phyloP scores from a whole-genome alignment of 2,329 filamentous ascomycete genomes.

The Neonectria neomacrospora region DNA sequence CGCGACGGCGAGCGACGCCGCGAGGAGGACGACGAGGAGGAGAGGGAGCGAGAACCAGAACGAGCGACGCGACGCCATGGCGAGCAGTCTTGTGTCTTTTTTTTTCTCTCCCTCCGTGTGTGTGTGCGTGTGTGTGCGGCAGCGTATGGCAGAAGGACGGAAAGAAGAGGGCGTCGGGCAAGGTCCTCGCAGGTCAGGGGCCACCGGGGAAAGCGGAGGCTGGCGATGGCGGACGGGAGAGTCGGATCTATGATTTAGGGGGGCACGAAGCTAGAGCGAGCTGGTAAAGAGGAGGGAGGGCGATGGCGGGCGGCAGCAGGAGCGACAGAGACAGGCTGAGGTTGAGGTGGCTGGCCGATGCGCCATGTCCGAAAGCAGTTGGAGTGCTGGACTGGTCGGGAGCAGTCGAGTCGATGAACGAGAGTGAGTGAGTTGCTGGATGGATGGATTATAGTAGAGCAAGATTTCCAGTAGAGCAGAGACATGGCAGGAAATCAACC shows the following conservation, averaged over 20 bases:
- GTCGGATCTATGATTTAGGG: not conserved
- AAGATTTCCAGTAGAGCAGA: too few relatives aligned
- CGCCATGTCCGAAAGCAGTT: conserved; percentile 17
- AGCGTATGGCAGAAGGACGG: not conserved
- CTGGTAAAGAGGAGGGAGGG: too few relatives aligned
- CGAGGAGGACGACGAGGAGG: conserved; percentile 43
- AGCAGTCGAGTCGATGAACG: conserved; percentile 10
- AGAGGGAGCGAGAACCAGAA: conserved; percentile 39
- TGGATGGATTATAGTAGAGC: not conserved
- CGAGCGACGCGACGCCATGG: conserved; percentile 44
- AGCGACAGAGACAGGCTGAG: not conserved
- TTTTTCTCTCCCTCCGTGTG: not conserved
- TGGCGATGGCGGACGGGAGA: not conserved
- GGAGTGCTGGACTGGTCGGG: not conserved
- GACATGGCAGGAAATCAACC: not conserved
- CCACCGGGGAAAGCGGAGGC: not conserved
- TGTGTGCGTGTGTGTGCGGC: too few relatives aligned
- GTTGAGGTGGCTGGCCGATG: conserved; percentile 6
- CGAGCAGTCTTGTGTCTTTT: conserved; percentile 8
- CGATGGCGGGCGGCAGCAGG: not conserved
- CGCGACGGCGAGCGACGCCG: conserved; percentile 36
- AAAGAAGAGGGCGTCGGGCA: not conserved
- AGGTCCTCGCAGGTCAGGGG: not conserved
- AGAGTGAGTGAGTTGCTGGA: not conserved
- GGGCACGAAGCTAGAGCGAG: too few relatives aligned